Base-by-base conservation (phyloP, 2,329 filamentous ascomycete species). In the Orbilia ellipsospora region DNA sequence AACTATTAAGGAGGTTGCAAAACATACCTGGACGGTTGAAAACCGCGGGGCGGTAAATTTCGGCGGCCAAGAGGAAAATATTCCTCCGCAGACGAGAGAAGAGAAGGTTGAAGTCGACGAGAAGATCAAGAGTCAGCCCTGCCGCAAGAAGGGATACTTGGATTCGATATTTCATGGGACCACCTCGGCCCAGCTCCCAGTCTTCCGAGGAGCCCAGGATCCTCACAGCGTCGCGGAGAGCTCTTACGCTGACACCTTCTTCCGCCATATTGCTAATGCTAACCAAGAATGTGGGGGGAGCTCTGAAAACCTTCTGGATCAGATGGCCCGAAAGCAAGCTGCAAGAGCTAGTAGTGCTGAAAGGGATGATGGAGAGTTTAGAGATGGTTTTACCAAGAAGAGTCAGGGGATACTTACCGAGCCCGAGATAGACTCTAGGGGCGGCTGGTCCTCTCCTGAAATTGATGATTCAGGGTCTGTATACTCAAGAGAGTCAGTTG, bases 111-210 rank as follows among this genome's bases (percentile, higher is more conserved):
- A 48, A n/a, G 16, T n/a, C 8, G 16, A 48, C 8, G 15, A 18
- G 16, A 52, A 52, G 48, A 4, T 52, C 48, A 23, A 23, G 16
- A 52, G 10, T n/a, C 2, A 23, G 48, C 3, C 12, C 48, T 26
- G 20, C 48, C 48, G n/a, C n/a, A 52, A 52, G 20, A 52, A 52
- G 18, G 48, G 48, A 8, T 52, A 52, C 12, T 52, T 52, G 48
- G 48, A 52, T 18, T 52, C 48, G 12, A 52, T 52, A 6, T 52
- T 52, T 23, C 26, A 52, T 23, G 48, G 48, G 12, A 52, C 48
- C 12, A 52, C 48, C 3, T 52, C 16, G n/a, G 48, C 48, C n/a
- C n/a, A 18, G 18, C 18, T 52, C 10, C 48, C 48, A 20, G 20
- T 18, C 18, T 36, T 36, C 31, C 31, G 31, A 36, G 31, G 8